Evolutionary conservation across 1,139 yeast species (phyloP), one percentile per base, ranked within the genome.

Genomic region (Taiozyma sp.): DNA sequence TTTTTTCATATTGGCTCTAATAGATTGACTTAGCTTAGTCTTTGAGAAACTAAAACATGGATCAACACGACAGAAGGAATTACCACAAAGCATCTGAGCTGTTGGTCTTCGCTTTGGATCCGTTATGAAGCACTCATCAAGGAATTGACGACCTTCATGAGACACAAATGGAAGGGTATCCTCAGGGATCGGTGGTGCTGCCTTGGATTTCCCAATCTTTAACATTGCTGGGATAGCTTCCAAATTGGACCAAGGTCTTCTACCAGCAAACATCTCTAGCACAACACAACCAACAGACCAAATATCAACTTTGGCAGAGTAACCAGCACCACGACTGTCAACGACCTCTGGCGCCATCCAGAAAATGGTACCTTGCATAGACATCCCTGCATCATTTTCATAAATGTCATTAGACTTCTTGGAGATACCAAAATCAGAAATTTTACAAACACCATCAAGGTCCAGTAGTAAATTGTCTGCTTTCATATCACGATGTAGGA

Each of bases 301-400:
- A 40, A 87, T 86, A 67, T 87, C 96, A 40, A 95, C 91, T 68
- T 95, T 95, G 29, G 99, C 99, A 71, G 96, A 89, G 66, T 95
- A 95, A 0, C 98, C 98, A 65, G 87, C 96, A 58, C 88, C 96
- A 62, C 86, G 62, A 59, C 84, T 84, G 64, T 88, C 90, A 51
- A 95, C 91, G 54, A 95, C 97, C 66, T 95, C 99, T 0, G 99
- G 99, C 0, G 99, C 99, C 99, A 95, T 95, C 99, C 99, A 95
- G 66, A 92, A 95, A 3, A 95, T 92, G 0, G 99, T 92, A 23
- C 99, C 99, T 69, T 95, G 97, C 93, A 87, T 87, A 14, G 98
- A 92, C 96, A 92, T 89, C 53, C 90, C 97, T 2, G 97, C 92
- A 61, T 89, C 85, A 64, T 93, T 92, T 28, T 88, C 84, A 67